A percentile compares a stretch with the other conserved stretches of the same genome.
Evolutionary conservation across 2,329 filamentous ascomycete species (phyloP).

Genomic region (Cladobotryum protrusum): DNA sequence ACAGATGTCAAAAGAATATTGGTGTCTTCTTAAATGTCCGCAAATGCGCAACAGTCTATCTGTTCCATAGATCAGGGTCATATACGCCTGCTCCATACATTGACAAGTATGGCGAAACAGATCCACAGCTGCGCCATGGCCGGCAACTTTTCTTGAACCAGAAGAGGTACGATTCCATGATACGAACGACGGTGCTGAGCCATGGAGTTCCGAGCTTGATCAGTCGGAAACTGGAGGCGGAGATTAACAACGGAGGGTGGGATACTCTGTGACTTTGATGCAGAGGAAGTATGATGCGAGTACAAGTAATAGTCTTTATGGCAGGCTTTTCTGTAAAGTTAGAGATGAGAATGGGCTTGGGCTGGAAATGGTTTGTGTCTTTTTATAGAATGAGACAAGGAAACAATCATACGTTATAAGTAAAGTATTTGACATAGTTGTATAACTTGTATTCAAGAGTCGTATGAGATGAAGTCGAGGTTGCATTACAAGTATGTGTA

Average conservation of each 20-base stretch:
- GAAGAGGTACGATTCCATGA: conserved; percentile 82
- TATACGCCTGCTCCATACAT: conserved; percentile 88
- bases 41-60: conserved; percentile 86
- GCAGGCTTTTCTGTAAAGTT: not conserved
- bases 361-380: not conserved
- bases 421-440: no score
- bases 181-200: conserved; percentile 78
- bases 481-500: not conserved
- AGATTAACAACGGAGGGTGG: conserved; percentile 97
- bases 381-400: not conserved
- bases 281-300: not conserved
- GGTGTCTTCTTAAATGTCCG: conserved; percentile 96
- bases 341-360: not conserved
- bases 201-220: conserved; percentile 87
- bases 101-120: conserved; percentile 91
- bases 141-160: conserved; percentile 91
- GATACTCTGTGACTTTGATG: conserved; percentile 54
- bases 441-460: no score
- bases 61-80: conserved; percentile 75
- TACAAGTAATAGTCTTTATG: not conserved
- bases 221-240: conserved; percentile 81
- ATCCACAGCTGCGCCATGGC: conserved; percentile 80
- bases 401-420: no score
- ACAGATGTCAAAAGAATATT: conserved; percentile 78
- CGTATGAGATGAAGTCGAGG: not conserved